These are phyloP conservation scores for Gossypium gossypioides DNA, from an alignment of 441 rosid genomes.

Conservation along the genomic window DNA sequence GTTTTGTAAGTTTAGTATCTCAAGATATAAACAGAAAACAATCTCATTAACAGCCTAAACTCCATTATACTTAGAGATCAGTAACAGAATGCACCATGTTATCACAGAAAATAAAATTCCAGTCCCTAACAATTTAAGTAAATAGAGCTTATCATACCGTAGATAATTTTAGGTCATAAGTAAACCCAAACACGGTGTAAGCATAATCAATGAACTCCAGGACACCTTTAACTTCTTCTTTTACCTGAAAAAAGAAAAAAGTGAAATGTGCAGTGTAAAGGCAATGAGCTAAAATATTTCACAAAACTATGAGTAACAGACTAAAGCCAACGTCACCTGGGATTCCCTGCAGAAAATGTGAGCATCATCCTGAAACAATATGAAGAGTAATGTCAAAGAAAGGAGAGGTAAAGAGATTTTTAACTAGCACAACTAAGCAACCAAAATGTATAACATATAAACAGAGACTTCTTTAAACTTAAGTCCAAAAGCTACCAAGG, in stretches of 20 bases:
- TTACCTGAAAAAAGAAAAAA: constrained; percentile 45
- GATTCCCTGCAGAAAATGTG: constrained; percentile 88
- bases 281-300: constrained; percentile 8
- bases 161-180: constrained; percentile 87
- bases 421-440: constrained; percentile 2
- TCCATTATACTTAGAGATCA: background rate
- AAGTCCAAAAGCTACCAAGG: background rate
- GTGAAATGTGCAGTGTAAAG: constrained; percentile 13
- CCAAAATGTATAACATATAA: background rate
- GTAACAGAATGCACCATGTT: background rate
- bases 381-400: constrained; percentile 2
- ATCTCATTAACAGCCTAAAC: background rate
- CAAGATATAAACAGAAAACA: background rate
- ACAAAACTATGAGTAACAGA: background rate
- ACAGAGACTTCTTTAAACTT: background rate
- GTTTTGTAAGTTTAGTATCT: background rate
- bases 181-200: constrained; percentile 35
- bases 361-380: constrained; percentile 78
- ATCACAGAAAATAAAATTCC: background rate
- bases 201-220: constrained; percentile 72
- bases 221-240: constrained; percentile 64
- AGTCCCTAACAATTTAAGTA: background rate
- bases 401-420: background rate
- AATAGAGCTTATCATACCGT: constrained; percentile 44
- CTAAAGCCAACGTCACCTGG: constrained; percentile 44